phyloP scores from a whole-genome alignment of 139 green algal species.

The Pseudopediastrum boryanum region DNA sequence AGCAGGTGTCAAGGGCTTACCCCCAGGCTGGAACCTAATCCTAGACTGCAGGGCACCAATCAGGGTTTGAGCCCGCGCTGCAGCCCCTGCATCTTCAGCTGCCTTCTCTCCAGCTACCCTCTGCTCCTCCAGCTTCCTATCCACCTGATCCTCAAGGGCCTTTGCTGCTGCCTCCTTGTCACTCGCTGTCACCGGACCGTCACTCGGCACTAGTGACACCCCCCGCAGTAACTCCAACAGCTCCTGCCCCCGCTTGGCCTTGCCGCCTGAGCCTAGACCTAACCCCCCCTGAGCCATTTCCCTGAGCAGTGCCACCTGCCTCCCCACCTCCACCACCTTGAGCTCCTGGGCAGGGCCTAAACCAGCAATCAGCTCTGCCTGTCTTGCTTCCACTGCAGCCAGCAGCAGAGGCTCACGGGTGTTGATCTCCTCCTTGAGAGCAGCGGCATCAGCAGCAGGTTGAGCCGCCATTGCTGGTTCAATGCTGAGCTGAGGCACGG shows the following conservation, averaged over 20 bases:
- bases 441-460: neutral
- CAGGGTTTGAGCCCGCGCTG: slow-evolving; percentile 6
- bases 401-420: slow-evolving; percentile 11
- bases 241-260: slow-evolving; percentile 26
- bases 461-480: slow-evolving; percentile 16
- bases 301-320: slow-evolving; percentile 15
- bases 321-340: slow-evolving; percentile 1
- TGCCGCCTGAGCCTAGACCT: slow-evolving; percentile 20
- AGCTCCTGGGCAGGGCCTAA: neutral
- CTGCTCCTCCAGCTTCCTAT: slow-evolving; percentile 25
- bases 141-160: slow-evolving; percentile 27
- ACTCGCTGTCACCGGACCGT: neutral
- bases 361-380: neutral
- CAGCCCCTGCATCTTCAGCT: slow-evolving; percentile 1
- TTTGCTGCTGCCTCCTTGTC: slow-evolving; percentile 19
- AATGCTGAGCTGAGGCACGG: slow-evolving; percentile 4
- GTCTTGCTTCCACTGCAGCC: neutral
- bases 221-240: slow-evolving; percentile 21
- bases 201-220: slow-evolving; percentile 1
- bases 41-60: neutral
- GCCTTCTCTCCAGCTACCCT: neutral
- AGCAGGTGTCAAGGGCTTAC: neutral
- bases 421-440: slow-evolving; percentile 1
- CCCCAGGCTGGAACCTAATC: slow-evolving; percentile 7
- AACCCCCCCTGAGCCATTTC: slow-evolving; percentile 23